These are phyloP conservation scores for Nakaseomyces nivariensis DNA, from an alignment of 1,139 yeast genomes.

Conservation along the genomic window DNA sequence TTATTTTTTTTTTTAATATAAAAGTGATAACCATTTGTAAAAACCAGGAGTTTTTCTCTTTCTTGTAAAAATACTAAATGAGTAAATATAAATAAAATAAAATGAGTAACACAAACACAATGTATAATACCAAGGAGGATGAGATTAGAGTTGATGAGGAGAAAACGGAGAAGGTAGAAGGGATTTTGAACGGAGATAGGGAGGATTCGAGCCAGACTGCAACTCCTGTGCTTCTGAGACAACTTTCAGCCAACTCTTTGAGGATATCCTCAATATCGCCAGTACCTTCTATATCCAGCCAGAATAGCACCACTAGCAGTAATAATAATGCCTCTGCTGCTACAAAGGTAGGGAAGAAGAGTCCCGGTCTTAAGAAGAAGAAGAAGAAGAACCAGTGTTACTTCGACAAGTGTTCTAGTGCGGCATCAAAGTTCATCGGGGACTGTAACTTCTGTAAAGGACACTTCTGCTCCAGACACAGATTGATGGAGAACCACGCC, in stretches of 20 bases:
- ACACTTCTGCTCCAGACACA: constrained; percentile 77
- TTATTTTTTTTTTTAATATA: not conserved
- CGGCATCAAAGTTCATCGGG: constrained; percentile 77
- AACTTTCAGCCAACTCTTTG: not conserved
- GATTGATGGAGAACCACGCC: constrained; percentile 75
- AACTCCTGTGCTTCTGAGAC: constrained; percentile 1
- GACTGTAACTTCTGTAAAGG: constrained; percentile 83
- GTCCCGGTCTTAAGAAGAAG: constrained; percentile 17
- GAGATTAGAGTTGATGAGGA: not conserved
- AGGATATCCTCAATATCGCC: not conserved
- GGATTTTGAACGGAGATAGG: constrained; percentile 1
- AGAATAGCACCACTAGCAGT: not conserved
- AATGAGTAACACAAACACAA: not conserved
- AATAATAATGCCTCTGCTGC: not conserved
- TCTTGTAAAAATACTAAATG: not conserved
- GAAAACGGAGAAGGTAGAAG: constrained; percentile 1
- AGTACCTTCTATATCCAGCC: not conserved
- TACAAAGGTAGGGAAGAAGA: constrained; percentile 1
- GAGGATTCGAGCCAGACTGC: not conserved
- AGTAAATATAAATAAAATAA: not conserved
- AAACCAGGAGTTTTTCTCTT: not conserved
- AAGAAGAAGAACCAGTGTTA: constrained; percentile 57
- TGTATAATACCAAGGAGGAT: not conserved
- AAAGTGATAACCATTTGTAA: not conserved
- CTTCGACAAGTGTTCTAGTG: constrained; percentile 49